These are phyloP conservation scores for Penicillium sp. DNA, from an alignment of 2,329 filamentous ascomycete species.

Conservation along the genomic window DNA sequence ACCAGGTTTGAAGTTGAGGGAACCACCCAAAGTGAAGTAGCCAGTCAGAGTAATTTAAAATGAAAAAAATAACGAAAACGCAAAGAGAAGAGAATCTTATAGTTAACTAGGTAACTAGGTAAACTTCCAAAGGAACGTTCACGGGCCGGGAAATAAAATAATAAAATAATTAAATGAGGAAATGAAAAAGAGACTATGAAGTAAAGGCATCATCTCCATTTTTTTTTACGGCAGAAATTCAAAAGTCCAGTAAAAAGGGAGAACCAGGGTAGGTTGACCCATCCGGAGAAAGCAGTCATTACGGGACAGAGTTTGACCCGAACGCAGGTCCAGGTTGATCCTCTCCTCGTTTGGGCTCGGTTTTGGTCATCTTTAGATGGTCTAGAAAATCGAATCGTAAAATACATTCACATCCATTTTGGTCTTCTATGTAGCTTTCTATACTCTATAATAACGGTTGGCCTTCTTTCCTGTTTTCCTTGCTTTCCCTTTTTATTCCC, in stretches of 20 bases:
- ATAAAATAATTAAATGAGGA: conserved; percentile 16
- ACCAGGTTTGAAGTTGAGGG: conserved; percentile 12
- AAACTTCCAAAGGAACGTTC: conserved; percentile 9
- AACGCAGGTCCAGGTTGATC: conserved; percentile 43
- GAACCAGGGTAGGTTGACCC: conserved; percentile 32
- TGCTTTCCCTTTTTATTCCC: not conserved
- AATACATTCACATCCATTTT: not conserved
- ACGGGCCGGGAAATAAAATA: conserved; percentile 11
- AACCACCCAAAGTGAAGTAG: conserved; percentile 5
- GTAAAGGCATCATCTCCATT: conserved; percentile 38
- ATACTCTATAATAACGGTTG: not conserved
- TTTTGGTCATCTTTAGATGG: conserved; percentile 29
- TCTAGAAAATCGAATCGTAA: conserved; percentile 11
- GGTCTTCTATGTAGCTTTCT: not conserved
- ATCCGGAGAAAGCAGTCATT: conserved; percentile 34
- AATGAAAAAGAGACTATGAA: conserved; percentile 29
- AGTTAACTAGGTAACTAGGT: conserved; percentile 1
- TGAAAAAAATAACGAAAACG: conserved; percentile 4
- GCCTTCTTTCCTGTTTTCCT: not conserved
- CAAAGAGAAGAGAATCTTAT: not conserved
- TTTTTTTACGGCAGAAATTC: conserved; percentile 27
- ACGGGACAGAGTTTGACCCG: conserved; percentile 39
- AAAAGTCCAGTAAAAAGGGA: conserved; percentile 23
- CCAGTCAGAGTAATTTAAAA: conserved; percentile 10
- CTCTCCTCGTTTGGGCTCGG: conserved; percentile 40